Percentiles rank a stretch among this genome's conserved stretches.
phyloP scores from a whole-genome alignment of 768 basidiomycete genomes.

The Leccinum disarticulatum region DNA sequence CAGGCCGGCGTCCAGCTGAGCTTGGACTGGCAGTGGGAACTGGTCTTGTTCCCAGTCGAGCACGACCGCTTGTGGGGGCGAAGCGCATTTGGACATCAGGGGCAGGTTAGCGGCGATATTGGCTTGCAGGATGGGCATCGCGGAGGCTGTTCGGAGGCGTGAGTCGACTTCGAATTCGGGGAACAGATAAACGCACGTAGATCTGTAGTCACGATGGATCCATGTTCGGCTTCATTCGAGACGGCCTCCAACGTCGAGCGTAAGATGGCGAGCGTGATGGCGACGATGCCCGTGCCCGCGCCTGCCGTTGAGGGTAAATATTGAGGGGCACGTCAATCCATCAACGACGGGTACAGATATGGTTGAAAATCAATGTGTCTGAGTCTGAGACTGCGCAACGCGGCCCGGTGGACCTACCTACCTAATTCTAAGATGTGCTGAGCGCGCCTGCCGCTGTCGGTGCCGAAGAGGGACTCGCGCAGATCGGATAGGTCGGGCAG shows the following conservation, averaged over 20 bases:
- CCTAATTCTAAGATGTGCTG: slow-evolving; percentile 70
- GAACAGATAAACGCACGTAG: slow-evolving; percentile 49
- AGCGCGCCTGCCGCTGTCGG: slow-evolving; percentile 11
- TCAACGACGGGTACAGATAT: background rate
- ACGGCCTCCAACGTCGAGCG: slow-evolving; percentile 37
- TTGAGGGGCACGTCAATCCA: background rate
- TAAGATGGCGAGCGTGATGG: slow-evolving; percentile 61
- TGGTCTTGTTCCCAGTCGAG: slow-evolving; percentile 78
- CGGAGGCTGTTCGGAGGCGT: slow-evolving; percentile 58
- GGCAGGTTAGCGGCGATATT: slow-evolving; percentile 55
- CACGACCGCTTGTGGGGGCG: slow-evolving; percentile 34
- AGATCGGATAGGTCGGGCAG: slow-evolving; percentile 27
- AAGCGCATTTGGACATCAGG: slow-evolving; percentile 31
- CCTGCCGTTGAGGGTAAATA: slow-evolving; percentile 42
- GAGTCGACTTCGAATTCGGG: background rate
- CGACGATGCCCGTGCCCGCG: slow-evolving; percentile 82
- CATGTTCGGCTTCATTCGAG: slow-evolving; percentile 3
- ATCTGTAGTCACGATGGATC: slow-evolving; percentile 64
- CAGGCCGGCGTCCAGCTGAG: slow-evolving; percentile 40
- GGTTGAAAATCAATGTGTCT: background rate
- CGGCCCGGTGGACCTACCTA: slow-evolving; percentile 26
- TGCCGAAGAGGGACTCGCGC: slow-evolving; percentile 41
- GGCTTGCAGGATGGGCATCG: slow-evolving; percentile 73
- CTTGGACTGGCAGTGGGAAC: slow-evolving; percentile 47
- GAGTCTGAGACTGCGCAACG: too few species aligned